Base-by-base conservation (phyloP, 768 basidiomycete species). In the Clathrus columnatus region DNA sequence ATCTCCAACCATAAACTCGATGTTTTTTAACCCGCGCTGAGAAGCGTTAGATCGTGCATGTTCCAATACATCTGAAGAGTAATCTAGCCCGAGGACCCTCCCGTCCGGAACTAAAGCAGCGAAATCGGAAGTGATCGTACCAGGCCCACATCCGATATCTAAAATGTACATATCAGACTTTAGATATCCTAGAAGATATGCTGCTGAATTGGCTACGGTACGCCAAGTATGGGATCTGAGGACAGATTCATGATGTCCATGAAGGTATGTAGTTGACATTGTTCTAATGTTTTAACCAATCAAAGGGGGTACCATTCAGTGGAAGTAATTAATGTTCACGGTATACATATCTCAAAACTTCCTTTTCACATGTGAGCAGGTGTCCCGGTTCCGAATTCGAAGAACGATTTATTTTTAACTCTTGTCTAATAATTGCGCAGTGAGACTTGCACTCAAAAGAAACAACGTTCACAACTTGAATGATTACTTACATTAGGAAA, bases 91-190 rank as follows among this genome's bases (percentile, higher is more conserved):
- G 14, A 69, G 70, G 42, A 78, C 72, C 8, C 67, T 61, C 0
- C 77, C 78, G 26, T 70, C 46, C 1, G 72, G 69, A 17, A 74
- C 72, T 56, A 67, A 65, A 1, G 56, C 55, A 1, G 77, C 77
- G 20, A 81, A 63, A 51, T 72, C 72, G 27, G 62, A 56, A 1
- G 76, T 76, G 63, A 80, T 79, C 14, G 74, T 75, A 0, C 77
- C 79, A 0, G 79, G 78, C 0, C 79, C 78, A 58, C 75, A 79
- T 8, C 78, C 78, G 36, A 79, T 61, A 61, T 80, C 79, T 42
- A 80, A 73, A 54, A 80, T 69, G 32, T 63, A 57, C 69, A 73
- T 69, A 47, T 61, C 51, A 0, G 73, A 70, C 24, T 67, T 63
- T 28, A 77, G 61, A 41, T 66, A 63, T 8, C 65, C 63, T 28